Percentiles rank a stretch among this genome's conserved stretches.
phyloP scores from a whole-genome alignment of 306 rosid species.

The Lupinus albus region DNA sequence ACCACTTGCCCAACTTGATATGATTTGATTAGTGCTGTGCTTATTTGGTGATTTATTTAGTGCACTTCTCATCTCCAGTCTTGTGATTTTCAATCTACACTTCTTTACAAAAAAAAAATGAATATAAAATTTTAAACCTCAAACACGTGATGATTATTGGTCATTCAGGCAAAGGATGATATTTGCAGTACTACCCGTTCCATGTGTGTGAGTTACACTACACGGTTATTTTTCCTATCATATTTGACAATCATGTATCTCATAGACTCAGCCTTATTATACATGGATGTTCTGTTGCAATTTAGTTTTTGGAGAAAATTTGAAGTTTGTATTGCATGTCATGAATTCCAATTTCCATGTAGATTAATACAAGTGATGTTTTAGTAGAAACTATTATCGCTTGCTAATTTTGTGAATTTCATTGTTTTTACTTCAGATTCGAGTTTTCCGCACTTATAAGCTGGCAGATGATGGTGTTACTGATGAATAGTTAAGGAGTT shows the following conservation, averaged over 20 bases:
- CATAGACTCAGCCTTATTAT: not conserved
- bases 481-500: constrained; percentile 44
- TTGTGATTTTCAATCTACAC: constrained; percentile 5
- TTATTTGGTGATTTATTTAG: constrained; percentile 31
- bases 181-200: constrained; percentile 10
- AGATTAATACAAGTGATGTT: constrained; percentile 6
- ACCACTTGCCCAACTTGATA: constrained; percentile 31
- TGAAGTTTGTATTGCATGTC: constrained; percentile 7
- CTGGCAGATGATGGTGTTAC: constrained; percentile 44
- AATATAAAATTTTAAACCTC: not conserved
- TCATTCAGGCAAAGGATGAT: constrained; percentile 7
- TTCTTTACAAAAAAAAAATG: not conserved
- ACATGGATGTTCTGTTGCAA: constrained; percentile 18
- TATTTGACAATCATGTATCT: constrained; percentile 12
- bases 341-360: constrained; percentile 2
- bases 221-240: constrained; percentile 15
- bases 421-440: constrained; percentile 56
- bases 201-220: not conserved
- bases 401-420: constrained; percentile 32
- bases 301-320: not conserved
- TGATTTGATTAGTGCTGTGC: constrained; percentile 27
- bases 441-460: constrained; percentile 61
- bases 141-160: constrained; percentile 14
- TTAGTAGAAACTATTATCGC: constrained; percentile 6
- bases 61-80: not conserved